phyloP scores from a whole-genome alignment of 768 basidiomycete genomes.

The Suillus plorans region DNA sequence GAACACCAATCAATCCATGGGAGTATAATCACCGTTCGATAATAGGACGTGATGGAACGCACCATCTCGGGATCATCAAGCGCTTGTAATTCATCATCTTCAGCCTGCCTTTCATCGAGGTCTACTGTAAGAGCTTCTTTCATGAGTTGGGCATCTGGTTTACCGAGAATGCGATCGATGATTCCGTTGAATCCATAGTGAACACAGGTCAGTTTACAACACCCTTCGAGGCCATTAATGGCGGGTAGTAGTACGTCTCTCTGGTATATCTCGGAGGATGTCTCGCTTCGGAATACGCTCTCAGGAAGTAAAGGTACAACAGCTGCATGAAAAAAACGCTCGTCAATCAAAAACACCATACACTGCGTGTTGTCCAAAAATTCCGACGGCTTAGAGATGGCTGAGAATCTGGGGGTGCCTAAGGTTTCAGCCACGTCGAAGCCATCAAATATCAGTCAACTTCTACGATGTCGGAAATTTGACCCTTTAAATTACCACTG shows the following conservation, averaged over 20 bases:
- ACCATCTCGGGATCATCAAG: constrained; percentile 91
- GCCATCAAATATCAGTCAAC: too few relatives aligned
- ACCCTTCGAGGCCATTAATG: constrained; percentile 21
- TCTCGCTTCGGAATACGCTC: constrained; percentile 15
- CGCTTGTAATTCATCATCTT: constrained; percentile 62
- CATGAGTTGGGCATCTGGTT: constrained; percentile 80
- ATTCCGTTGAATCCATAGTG: constrained; percentile 39
- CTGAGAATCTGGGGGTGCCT: too few relatives aligned
- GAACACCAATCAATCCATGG: not conserved
- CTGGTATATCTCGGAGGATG: constrained; percentile 17
- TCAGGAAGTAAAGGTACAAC: constrained; percentile 19
- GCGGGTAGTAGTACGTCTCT: constrained; percentile 11
- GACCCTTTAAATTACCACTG: too few relatives aligned
- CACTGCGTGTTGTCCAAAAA: too few relatives aligned
- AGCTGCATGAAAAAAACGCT: constrained; percentile 15
- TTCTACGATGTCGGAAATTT: too few relatives aligned
- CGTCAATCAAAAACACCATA: not conserved
- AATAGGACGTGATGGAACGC: constrained; percentile 17
- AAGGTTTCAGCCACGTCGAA: too few relatives aligned
- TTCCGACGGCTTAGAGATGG: too few relatives aligned
- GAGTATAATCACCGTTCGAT: constrained; percentile 29
- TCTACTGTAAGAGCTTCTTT: constrained; percentile 73
- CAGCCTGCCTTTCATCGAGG: constrained; percentile 49
- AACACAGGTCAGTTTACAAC: constrained; percentile 19
- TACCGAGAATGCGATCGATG: constrained; percentile 83